Conservation (phyloP, 2,329 filamentous ascomycete species). For the Colletotrichum echinochloae region DNA sequence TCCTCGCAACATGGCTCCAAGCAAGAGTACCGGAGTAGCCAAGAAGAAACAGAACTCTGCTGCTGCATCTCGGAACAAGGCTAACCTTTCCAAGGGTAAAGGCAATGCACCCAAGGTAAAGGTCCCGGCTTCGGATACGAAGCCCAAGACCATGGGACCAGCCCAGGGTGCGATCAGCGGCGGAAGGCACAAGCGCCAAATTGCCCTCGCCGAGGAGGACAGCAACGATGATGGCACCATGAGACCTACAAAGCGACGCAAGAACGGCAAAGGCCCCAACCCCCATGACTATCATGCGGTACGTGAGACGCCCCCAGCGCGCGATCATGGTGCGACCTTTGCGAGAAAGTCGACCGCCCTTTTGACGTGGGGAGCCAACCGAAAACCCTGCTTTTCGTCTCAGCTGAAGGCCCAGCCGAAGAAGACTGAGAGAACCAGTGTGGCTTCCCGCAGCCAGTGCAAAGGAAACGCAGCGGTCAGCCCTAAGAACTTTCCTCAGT, state of each 20-base stretch:
- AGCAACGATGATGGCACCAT: conserved; percentile 23
- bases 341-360: conserved; percentile 32
- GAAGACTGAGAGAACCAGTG: not conserved
- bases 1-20: conserved; percentile 4
- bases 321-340: conserved; percentile 23
- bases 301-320: conserved; percentile 21
- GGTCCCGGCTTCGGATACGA: not conserved
- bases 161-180: not conserved
- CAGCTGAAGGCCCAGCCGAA: not conserved
- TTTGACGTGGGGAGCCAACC: conserved; percentile 26
- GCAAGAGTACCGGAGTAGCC: not conserved
- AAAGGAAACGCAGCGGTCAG: not conserved
- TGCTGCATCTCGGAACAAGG: not conserved
- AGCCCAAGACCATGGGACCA: not conserved
- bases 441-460: not conserved
- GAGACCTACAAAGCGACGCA: conserved; percentile 12
- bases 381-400: not conserved
- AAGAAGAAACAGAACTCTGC: conserved; percentile 5
- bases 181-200: conserved; percentile 12
- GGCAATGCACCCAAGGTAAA: not conserved
- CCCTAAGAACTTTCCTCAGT: not conserved
- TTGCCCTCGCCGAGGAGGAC: not conserved
- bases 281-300: conserved; percentile 4
- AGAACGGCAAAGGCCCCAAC: not conserved
- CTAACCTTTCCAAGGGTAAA: not conserved